phyloP scores from a whole-genome alignment of 495 filamentous ascomycete species.

The Venustampulla echinocandica region DNA sequence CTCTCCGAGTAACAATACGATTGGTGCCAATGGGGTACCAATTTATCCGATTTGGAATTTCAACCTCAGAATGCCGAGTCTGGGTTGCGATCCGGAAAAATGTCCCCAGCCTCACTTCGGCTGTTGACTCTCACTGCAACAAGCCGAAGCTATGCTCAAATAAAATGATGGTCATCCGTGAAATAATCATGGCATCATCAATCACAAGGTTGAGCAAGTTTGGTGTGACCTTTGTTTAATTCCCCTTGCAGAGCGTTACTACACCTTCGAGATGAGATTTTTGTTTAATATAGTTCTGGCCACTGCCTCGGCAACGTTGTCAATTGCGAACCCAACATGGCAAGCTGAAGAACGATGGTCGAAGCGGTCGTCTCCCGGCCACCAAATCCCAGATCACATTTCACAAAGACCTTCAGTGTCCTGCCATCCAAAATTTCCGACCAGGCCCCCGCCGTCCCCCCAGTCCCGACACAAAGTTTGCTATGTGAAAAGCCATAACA shows the following conservation, averaged over 20 bases:
- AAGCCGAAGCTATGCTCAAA: background rate
- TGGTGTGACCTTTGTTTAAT: too few relatives aligned
- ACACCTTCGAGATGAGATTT: constrained; percentile 16
- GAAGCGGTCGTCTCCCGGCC: background rate
- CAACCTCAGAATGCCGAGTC: constrained; percentile 6
- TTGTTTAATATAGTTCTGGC: constrained; percentile 8
- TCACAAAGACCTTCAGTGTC: constrained; percentile 23
- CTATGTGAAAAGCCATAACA: constrained; percentile 28
- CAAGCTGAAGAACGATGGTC: constrained; percentile 2
- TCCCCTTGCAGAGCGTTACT: too few relatives aligned
- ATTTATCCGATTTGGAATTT: background rate
- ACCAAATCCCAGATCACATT: constrained; percentile 11
- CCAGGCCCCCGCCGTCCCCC: constrained; percentile 20
- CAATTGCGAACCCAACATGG: constrained; percentile 14
- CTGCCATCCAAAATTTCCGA: constrained; percentile 24
- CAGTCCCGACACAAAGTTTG: constrained; percentile 22
- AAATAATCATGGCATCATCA: constrained; percentile 6
- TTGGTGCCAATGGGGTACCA: background rate
- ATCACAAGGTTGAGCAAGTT: background rate
- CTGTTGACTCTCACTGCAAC: background rate
- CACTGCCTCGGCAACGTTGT: constrained; percentile 8
- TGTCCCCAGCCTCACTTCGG: constrained; percentile 12
- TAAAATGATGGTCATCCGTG: background rate
- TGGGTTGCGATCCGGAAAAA: constrained; percentile 17
- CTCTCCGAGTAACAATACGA: background rate